Evolutionary conservation across 768 basidiomycete genomes (phyloP).

Genomic region (Trametopsis cervina): DNA sequence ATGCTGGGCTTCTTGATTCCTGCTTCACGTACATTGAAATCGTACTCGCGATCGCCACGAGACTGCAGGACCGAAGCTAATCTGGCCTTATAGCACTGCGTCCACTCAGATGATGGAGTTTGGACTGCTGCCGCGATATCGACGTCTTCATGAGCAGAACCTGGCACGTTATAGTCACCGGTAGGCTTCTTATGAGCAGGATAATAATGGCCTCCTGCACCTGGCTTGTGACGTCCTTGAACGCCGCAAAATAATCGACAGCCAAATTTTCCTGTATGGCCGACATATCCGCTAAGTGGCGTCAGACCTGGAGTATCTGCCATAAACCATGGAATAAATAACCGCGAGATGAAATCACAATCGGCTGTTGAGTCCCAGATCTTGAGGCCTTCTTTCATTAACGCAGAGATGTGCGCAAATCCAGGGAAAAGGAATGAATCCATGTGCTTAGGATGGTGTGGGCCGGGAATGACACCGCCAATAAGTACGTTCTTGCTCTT

Average conservation of each 20-base stretch:
- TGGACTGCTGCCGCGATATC: constrained; percentile 8
- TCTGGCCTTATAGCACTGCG: background rate
- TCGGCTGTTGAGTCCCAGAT: background rate
- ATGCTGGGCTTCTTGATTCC: constrained; percentile 33
- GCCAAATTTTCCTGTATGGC: constrained; percentile 26
- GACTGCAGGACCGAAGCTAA: background rate
- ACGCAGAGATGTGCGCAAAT: constrained; percentile 20
- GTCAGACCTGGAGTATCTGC: constrained; percentile 13
- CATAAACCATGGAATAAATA: background rate
- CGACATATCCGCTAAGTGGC: constrained; percentile 27
- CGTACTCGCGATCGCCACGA: constrained; percentile 18
- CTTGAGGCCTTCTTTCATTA: background rate
- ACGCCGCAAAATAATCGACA: constrained; percentile 30
- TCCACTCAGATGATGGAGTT: background rate
- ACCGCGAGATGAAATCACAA: background rate
- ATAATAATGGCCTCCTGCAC: constrained; percentile 27
- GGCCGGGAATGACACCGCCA: constrained; percentile 26
- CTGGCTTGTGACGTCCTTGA: constrained; percentile 23
- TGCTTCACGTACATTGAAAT: constrained; percentile 19
- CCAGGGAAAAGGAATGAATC: constrained; percentile 26
- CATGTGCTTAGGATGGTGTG: constrained; percentile 24
- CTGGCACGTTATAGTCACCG: constrained; percentile 16
- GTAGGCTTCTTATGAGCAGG: constrained; percentile 23
- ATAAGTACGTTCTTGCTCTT: constrained; percentile 24
- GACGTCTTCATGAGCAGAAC: constrained; percentile 26